Percentiles rank a stretch among this genome's conserved stretches.
Conservation (phyloP, 148 eudicot genomes). For the Rhododendron williamsianum region DNA sequence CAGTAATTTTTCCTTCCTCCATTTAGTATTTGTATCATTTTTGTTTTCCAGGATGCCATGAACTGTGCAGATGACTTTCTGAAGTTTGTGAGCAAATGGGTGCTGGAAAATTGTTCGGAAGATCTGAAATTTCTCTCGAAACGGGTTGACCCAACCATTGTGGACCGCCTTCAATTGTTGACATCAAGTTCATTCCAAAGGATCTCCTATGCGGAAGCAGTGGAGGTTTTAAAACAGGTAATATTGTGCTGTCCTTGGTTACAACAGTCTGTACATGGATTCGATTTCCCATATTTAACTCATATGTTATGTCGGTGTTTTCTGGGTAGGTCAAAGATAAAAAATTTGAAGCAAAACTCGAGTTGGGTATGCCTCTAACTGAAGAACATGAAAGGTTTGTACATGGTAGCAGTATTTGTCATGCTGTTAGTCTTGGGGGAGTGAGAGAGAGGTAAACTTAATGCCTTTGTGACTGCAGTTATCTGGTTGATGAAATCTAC, state of each 20-base stretch:
- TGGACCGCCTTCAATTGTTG: slow-evolving; percentile 51
- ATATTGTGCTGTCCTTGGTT: neutral
- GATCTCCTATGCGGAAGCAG: slow-evolving; percentile 68
- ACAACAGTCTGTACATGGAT: neutral
- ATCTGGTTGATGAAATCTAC: slow-evolving; percentile 68
- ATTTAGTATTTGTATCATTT: neutral
- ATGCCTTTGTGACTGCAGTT: slow-evolving; percentile 32
- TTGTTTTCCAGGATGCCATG: slow-evolving; percentile 69
- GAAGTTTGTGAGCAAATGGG: slow-evolving; percentile 69
- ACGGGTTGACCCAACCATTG: slow-evolving; percentile 53
- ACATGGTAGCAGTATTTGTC: neutral
- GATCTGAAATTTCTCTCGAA: slow-evolving; percentile 67
- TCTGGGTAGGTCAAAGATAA: slow-evolving; percentile 40
- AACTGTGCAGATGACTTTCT: slow-evolving; percentile 62
- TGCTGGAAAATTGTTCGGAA: slow-evolving; percentile 48
- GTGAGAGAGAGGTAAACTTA: neutral
- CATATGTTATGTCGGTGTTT: neutral
- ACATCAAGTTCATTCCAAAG: slow-evolving; percentile 43
- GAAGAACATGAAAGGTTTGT: slow-evolving; percentile 86
- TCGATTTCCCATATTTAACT: neutral
- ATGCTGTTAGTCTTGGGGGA: neutral
- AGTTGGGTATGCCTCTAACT: slow-evolving; percentile 57
- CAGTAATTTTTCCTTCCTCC: neutral
- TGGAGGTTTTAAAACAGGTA: slow-evolving; percentile 59
- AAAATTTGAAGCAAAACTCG: slow-evolving; percentile 36